Evolutionary conservation across 345 rosid genomes (phyloP), one percentile per base, ranked within the genome.

Genomic region (Gossypium longicalyx): DNA sequence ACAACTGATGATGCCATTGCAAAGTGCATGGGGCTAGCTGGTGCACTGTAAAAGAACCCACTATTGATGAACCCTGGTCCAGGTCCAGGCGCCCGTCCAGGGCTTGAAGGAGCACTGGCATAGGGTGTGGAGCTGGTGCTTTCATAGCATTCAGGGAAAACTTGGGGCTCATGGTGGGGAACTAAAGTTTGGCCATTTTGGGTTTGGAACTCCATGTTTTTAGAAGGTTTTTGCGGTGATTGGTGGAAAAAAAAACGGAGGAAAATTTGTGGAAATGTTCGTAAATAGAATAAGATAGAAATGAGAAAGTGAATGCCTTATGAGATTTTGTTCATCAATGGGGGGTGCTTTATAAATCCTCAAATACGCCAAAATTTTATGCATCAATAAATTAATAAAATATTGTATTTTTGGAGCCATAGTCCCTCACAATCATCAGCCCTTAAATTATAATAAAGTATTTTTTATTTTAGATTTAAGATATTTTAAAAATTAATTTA

Each of bases 61-160:
- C 86, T 76, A 25, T 58, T 11, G 16, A 58, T 58, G 62, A 58
- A 58, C 12, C 62, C 29, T 0, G 27, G 27, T 9, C 58, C 23
- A 8, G 77, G 45, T 54, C 23, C 22, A 0, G 23, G 60, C 23
- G 76, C 77, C 22, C 94, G 90, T 38, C 27, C 92, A 23, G 99
- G 99, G 77, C 98, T 93, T 0, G 99, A 95, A 27, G 99, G 99
- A n/a, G 98, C 99, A 64, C 97, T 91, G 13, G 90, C 97, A 78
- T 87, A 95, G 12, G 99, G 99, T 15, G 99, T 91, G 27, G 98
- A 95, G 77, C 97, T 89, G 73, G 86, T 80, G 76, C 89, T 87
- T 79, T 87, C 92, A 17, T 78, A 27, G 48, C 84, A 85, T n/a
- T 85, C 90, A 53, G 38, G 19, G n/a, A 66, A 78, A 70, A 16